A percentile compares a stretch with the other conserved stretches of the same genome.
Evolutionary conservation across 805 yeast genomes (phyloP).

Genomic region (Yamadazyma takamatsuzukensis): DNA sequence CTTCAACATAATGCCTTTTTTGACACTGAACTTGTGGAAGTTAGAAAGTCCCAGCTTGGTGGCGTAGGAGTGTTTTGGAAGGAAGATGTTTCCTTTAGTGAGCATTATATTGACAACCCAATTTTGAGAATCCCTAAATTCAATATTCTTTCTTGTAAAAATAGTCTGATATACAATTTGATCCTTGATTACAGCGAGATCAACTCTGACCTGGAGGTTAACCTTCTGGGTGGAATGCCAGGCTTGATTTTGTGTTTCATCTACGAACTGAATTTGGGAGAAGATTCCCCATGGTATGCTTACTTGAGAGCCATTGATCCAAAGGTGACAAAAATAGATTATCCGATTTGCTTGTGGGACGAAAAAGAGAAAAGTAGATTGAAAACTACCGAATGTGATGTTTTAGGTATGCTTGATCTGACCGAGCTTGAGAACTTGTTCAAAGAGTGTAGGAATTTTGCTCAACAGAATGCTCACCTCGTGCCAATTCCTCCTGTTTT

Average conservation of each 20-base stretch:
- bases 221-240: constrained; percentile 49
- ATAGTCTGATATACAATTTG: constrained; percentile 62
- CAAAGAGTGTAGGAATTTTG: constrained; percentile 40
- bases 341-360: constrained; percentile 69
- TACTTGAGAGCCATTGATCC: constrained; percentile 56
- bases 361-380: constrained; percentile 44
- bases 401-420: constrained; percentile 55
- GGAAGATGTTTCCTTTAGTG: constrained; percentile 13
- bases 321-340: constrained; percentile 20
- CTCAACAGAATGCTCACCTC: constrained; percentile 21
- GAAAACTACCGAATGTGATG: constrained; percentile 58
- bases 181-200: constrained; percentile 46
- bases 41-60: constrained; percentile 30
- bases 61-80: constrained; percentile 75
- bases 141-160: constrained; percentile 54
- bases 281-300: constrained; percentile 75
- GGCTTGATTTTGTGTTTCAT: constrained; percentile 66
- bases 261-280: constrained; percentile 59
- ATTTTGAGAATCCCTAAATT: constrained; percentile 61
- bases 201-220: constrained; percentile 26
- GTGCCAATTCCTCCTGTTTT: constrained; percentile 38
- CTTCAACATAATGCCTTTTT: constrained; percentile 54
- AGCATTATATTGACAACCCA: constrained; percentile 15
- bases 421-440: constrained; percentile 40
- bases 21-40: constrained; percentile 28